These are phyloP conservation scores for Ustilago loliicola DNA, from an alignment of 1,284 basidiomycete species.

Conservation along the genomic window DNA sequence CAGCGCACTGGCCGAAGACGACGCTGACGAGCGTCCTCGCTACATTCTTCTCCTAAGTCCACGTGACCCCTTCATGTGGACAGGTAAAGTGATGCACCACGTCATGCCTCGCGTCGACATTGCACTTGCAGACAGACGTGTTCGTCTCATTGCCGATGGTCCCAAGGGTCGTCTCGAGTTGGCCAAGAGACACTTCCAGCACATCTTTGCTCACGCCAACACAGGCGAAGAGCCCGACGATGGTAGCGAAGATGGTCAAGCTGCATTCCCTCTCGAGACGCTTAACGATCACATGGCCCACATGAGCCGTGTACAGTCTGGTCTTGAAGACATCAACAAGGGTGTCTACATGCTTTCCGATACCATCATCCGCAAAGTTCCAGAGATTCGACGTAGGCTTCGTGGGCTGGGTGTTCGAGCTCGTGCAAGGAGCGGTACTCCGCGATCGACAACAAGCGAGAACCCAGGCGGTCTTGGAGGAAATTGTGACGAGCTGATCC, in stretches of 20 bases:
- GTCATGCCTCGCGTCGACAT: conserved; percentile 63
- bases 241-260: conserved; percentile 52
- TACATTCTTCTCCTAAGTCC: conserved; percentile 92
- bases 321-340: conserved; percentile 89
- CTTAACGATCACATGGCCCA: conserved; percentile 90
- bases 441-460: conserved; percentile 35
- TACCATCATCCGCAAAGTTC: conserved; percentile 82
- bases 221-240: conserved; percentile 54
- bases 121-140: conserved; percentile 64
- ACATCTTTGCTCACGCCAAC: conserved; percentile 47
- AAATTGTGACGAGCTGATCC: conserved; percentile 79
- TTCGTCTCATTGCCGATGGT: conserved; percentile 75
- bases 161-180: conserved; percentile 80
- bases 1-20: conserved; percentile 71
- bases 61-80: conserved; percentile 90
- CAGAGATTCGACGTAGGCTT: conserved; percentile 53
- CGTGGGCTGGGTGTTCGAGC: conserved; percentile 36
- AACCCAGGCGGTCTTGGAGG: conserved; percentile 31
- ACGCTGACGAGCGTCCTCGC: conserved; percentile 70
- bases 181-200: conserved; percentile 82
- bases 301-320: conserved; percentile 87
- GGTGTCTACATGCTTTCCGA: conserved; percentile 91
- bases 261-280: conserved; percentile 73
- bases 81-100: conserved; percentile 81
- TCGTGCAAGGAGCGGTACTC: conserved; percentile 22